Conservation (phyloP, 495 filamentous ascomycete genomes). For the Halenospora varia region DNA sequence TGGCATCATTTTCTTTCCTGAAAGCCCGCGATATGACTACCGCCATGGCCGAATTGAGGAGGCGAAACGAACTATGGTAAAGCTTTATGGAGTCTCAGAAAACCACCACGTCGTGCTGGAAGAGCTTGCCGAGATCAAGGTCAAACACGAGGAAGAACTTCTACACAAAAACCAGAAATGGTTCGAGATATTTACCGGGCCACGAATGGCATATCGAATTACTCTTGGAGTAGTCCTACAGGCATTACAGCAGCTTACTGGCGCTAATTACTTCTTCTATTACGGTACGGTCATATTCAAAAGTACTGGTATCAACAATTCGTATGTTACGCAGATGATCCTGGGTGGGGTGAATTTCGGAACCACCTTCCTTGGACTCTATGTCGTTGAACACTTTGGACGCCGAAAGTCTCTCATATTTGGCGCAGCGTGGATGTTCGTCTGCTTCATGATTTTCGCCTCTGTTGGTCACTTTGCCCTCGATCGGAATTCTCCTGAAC, state of each 20-base stretch:
- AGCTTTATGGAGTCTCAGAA: constrained; percentile 63
- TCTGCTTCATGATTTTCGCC: constrained; percentile 72
- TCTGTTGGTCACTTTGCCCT: constrained; percentile 52
- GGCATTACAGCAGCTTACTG: constrained; percentile 61
- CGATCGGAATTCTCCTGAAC: constrained; percentile 45
- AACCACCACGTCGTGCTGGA: constrained; percentile 63
- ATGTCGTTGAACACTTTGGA: constrained; percentile 64
- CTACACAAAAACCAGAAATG: constrained; percentile 39
- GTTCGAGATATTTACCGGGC: constrained; percentile 64
- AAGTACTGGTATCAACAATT: constrained; percentile 56
- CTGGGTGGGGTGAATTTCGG: constrained; percentile 54
- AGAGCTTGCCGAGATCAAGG: constrained; percentile 66
- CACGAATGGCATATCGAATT: constrained; percentile 58
- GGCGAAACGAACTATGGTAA: constrained; percentile 64
- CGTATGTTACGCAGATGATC: constrained; percentile 59
- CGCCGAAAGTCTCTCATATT: constrained; percentile 62
- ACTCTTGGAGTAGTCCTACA: constrained; percentile 51
- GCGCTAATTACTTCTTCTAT: constrained; percentile 49
- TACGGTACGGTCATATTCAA: constrained; percentile 54
- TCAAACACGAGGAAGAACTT: constrained; percentile 55
- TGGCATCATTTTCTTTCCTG: constrained; percentile 69
- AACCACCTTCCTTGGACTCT: constrained; percentile 62
- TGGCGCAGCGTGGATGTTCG: constrained; percentile 61
- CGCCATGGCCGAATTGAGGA: constrained; percentile 59
- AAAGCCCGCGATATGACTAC: constrained; percentile 67